Evolutionary conservation across 306 rosid genomes (phyloP), one percentile per base, ranked within the genome.

Genomic region (Luffa aegyptiaca): DNA sequence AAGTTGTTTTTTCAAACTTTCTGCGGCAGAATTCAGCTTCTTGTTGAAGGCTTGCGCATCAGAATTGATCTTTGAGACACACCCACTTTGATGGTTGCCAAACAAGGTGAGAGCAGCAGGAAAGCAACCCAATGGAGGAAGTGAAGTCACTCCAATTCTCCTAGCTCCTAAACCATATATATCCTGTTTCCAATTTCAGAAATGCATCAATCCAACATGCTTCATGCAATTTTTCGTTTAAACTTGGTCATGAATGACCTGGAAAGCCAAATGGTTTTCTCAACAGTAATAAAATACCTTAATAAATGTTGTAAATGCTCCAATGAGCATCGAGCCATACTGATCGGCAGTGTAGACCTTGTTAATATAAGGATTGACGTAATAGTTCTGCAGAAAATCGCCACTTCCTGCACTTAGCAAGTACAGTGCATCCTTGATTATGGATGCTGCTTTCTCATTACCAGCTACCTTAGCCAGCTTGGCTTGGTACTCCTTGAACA

Each of bases 61-160:
- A 8, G 59, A 66, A 85, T 96, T 96, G 84, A 91, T 49, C 75
- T 88, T 86, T 59, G 90, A 35, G 65, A 96, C 96, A 82, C 99
- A 96, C 14, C 98, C 96, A 9, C 69, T 83, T 79, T 93, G 84
- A 61, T 90, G 87, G 75, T 20, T 51, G 69, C 98, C 98, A 78
- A 93, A 91, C 31, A 96, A 64, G 78, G 98, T 93, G 82, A 88
- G 91, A 85, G 93, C 88, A 76, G 85, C 89, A n/a, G 99, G 99
- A 73, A 96, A 80, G 85, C 99, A 96, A 49, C 99, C 99, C 86
- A 96, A 81, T 61, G 99, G 98, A 33, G 99, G 96, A 26, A 96
- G 94, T 88, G 99, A 91, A 66, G 98, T 96, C 86, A 90, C 99
- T 55, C 99, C 99, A 62, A 96, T 75, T 82, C 84, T 96, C 83